phyloP scores from a whole-genome alignment of 2,329 filamentous ascomycete species.

The Aspergillus fijiensis region DNA sequence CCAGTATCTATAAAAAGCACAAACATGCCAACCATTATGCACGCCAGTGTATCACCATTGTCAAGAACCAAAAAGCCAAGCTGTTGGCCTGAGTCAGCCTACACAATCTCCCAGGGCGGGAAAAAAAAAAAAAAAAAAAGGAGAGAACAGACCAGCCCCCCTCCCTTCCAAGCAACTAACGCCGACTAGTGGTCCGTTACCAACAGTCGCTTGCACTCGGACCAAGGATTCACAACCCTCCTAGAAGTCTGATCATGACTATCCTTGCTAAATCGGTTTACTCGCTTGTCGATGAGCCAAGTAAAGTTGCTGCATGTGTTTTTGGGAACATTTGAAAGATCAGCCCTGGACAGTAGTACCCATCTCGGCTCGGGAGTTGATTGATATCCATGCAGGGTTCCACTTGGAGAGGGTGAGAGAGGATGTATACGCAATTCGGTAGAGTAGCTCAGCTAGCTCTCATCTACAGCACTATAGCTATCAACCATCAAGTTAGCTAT shows the following conservation, averaged over 20 bases:
- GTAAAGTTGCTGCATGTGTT: not conserved
- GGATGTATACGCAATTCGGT: not conserved
- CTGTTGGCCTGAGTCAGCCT: not conserved
- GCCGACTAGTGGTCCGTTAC: not conserved
- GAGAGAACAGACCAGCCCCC: not conserved
- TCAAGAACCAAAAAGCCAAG: not conserved
- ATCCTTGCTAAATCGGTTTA: not conserved
- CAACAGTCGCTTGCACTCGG: not conserved
- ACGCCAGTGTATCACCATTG: not conserved
- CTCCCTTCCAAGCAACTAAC: not conserved
- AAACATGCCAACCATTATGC: not conserved
- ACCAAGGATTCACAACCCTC: not conserved
- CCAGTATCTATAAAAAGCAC: not conserved
- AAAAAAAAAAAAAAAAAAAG: not conserved
- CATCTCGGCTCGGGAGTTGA: not conserved
- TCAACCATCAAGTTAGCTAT: not conserved
- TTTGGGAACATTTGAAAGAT: not conserved
- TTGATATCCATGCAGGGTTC: not conserved
- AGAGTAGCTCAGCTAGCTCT: not conserved
- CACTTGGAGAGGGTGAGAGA: not conserved
- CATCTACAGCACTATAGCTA: not conserved
- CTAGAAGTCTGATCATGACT: not conserved
- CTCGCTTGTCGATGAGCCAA: not conserved
- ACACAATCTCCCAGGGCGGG: not conserved
- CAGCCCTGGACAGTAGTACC: not conserved